Base-by-base conservation (phyloP, 768 basidiomycete species). In the Filobasidium wieringae region DNA sequence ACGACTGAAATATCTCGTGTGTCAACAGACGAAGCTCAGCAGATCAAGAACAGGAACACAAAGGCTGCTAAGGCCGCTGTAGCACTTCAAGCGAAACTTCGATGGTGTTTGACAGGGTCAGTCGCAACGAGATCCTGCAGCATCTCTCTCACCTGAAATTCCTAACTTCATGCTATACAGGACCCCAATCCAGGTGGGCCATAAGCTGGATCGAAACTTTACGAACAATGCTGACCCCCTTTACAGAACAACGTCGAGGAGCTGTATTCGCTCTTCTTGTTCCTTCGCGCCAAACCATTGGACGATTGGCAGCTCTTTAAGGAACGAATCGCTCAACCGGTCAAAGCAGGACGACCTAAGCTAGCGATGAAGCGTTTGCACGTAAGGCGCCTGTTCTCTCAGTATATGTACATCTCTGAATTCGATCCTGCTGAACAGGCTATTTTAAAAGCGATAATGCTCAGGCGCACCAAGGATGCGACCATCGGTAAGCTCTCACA, bases 211-310 rank as follows among this genome's bases (percentile, higher is more conserved):
- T 32, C 29, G 30, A n/a, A 37, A 26, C 17, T 5, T 31, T 41
- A 22, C 17, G 15, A 32, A 19, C 4, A 15, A 2, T 12, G 27
- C 47, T 54, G 19, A 32, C 7, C 9, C n/a, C 11, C 34, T 36
- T 39, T 32, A 17, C 85, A 97, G 78, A 97, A 99, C 76, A 84
- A 78, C 50, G 85, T 96, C 17, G 83, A 85, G 47, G 95, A 99
- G 65, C 76, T 99, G 6, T 95, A 82, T 69, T 86, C 90, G 2
- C 77, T 97, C 32, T 79, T 97, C 66, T 85, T 87, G 59, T 99
- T 97, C 74, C 76, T 97, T 27, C 84, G 85, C 4, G 78, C 65
- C 2, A 82, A 81, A 63, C 93, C 91, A 0, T 77, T 92, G 30
- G 83, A 85, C 58, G 80, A 87, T 34, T 88, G 84, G 83, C 71